phyloP scores from a whole-genome alignment of 2,329 filamentous ascomycete genomes.

The Apiospora koreana region DNA sequence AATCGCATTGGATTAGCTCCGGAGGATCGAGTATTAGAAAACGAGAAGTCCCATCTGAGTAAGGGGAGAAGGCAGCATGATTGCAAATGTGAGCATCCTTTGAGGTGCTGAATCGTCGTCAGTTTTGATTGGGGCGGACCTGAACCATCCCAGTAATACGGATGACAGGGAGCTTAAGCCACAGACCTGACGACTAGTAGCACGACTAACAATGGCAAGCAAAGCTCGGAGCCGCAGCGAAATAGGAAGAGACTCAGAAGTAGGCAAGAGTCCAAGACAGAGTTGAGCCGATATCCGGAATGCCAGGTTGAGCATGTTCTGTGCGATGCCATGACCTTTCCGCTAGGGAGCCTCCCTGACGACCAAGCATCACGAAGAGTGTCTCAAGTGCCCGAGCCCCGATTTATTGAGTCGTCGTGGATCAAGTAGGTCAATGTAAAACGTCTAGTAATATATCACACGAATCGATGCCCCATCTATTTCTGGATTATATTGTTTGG shows the following conservation, averaged over 20 bases:
- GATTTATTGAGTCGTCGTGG: not conserved
- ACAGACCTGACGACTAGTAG: not conserved
- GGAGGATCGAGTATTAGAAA: not conserved
- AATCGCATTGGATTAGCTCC: not conserved
- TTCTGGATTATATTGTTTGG: not conserved
- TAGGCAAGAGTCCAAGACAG: too few species aligned
- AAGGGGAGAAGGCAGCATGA: not conserved
- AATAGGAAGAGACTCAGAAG: not conserved
- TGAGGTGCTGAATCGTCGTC: not conserved
- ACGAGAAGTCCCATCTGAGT: not conserved
- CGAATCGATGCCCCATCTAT: slow-evolving; percentile 1
- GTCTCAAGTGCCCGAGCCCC: not conserved
- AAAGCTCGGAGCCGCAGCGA: not conserved
- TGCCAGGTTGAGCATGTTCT: not conserved
- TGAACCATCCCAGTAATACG: not conserved
- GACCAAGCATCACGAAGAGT: not conserved
- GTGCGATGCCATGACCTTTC: not conserved
- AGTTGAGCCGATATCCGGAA: not conserved
- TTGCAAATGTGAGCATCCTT: not conserved
- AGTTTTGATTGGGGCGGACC: not conserved
- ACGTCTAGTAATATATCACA: slow-evolving; percentile 1
- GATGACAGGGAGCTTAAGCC: slow-evolving; percentile 1
- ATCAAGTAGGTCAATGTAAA: not conserved
- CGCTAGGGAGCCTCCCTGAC: not conserved
- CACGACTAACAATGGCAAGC: not conserved